These are phyloP conservation scores for Raphanus hybrid DNA, from an alignment of 441 rosid species.

Conservation along the genomic window DNA sequence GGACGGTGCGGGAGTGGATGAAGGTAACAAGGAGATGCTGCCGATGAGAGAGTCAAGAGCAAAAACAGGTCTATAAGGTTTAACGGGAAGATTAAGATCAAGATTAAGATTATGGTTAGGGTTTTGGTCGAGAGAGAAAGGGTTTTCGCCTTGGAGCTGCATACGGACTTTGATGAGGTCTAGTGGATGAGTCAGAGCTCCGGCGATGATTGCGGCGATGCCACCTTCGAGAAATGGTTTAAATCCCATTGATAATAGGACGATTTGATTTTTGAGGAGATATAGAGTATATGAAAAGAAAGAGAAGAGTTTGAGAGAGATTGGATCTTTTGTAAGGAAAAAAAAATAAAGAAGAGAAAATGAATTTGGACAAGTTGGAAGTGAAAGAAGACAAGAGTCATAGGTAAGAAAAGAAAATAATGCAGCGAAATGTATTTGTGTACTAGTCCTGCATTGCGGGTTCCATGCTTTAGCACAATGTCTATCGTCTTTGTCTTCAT, in stretches of 20 bases:
- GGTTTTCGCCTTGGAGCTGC: constrained; percentile 69
- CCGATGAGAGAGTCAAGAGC: constrained; percentile 48
- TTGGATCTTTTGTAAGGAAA: constrained; percentile 32
- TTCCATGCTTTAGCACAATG: constrained; percentile 5
- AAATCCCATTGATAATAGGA: constrained; percentile 46
- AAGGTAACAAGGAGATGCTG: constrained; percentile 44
- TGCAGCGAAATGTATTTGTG: neutral
- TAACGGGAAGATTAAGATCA: constrained; percentile 39
- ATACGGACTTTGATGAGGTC: constrained; percentile 72
- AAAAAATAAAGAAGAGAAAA: constrained; percentile 21
- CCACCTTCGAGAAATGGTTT: constrained; percentile 72
- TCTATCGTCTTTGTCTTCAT: neutral
- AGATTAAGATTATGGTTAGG: constrained; percentile 33
- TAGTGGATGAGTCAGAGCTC: constrained; percentile 62
- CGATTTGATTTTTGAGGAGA: constrained; percentile 2
- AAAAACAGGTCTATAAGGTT: constrained; percentile 52
- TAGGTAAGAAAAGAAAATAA: constrained; percentile 3
- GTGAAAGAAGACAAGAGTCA: neutral
- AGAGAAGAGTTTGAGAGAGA: constrained; percentile 8
- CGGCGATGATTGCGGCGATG: constrained; percentile 61
- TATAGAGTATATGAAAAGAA: neutral
- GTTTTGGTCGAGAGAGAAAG: constrained; percentile 31
- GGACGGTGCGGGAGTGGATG: constrained; percentile 39
- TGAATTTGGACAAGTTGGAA: constrained; percentile 8
- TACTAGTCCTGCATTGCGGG: constrained; percentile 8